These are phyloP conservation scores for Kazachstania viticola DNA, from an alignment of 805 yeast genomes.

Conservation along the genomic window DNA sequence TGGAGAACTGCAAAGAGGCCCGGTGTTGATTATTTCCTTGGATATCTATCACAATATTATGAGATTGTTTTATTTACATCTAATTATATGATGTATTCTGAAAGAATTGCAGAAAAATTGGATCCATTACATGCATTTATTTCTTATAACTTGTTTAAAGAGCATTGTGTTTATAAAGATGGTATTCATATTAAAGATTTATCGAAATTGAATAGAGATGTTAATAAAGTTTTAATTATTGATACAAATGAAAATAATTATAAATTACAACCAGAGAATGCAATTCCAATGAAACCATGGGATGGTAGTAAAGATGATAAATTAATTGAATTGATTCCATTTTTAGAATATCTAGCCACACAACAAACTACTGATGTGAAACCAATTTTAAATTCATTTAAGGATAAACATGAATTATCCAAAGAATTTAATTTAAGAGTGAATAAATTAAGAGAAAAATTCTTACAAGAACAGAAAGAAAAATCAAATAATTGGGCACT, in stretches of 20 bases:
- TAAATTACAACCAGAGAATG: conserved; percentile 85
- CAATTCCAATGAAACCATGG: conserved; percentile 81
- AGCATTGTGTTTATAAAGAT: conserved; percentile 75
- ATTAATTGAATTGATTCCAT: conserved; percentile 73
- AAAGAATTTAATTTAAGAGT: conserved; percentile 78
- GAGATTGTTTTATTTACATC: conserved; percentile 88
- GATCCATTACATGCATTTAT: conserved; percentile 90
- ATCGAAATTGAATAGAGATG: conserved; percentile 81
- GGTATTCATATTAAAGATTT: conserved; percentile 87
- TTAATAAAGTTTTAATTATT: conserved; percentile 64
- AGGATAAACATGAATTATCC: conserved; percentile 54
- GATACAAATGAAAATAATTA: conserved; percentile 68
- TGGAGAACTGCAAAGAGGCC: conserved; percentile 99
- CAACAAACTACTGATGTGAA: conserved; percentile 80
- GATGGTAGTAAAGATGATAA: conserved; percentile 73
- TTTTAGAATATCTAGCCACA: conserved; percentile 88
- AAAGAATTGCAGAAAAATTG: conserved; percentile 71
- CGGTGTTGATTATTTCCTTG: conserved; percentile 92
- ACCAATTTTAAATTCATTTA: conserved; percentile 67
- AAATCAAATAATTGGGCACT: conserved; percentile 42
- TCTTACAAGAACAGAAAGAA: conserved; percentile 41
- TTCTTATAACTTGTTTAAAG: conserved; percentile 78
- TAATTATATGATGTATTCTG: conserved; percentile 76
- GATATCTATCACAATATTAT: conserved; percentile 88
- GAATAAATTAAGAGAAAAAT: conserved; percentile 56